Conservation (phyloP, 768 basidiomycete species). For the Pulveroboletus sp. region DNA sequence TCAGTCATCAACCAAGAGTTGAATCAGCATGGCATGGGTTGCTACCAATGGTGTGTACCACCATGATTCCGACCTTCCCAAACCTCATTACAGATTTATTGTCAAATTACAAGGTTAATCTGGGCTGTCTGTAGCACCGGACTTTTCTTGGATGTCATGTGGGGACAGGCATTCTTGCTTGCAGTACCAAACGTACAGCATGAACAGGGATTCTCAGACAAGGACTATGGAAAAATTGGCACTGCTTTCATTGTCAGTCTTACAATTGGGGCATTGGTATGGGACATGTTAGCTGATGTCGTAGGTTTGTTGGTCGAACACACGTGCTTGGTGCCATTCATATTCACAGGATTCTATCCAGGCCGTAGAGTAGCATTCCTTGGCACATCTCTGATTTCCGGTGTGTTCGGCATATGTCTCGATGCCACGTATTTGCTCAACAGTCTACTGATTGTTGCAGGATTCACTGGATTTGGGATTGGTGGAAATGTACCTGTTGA, state of each 20-base stretch:
- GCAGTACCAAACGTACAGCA: conserved; percentile 6
- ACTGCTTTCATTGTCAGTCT: conserved; percentile 2
- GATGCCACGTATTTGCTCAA: conserved; percentile 10
- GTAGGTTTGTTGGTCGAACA: conserved; percentile 7
- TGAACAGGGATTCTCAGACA: conserved; percentile 18
- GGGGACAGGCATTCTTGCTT: conserved; percentile 1
- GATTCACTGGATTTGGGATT: conserved; percentile 9
- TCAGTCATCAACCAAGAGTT: conserved; percentile 11
- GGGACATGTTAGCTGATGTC: conserved; percentile 16
- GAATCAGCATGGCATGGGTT: conserved; percentile 13
- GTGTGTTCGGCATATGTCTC: conserved; percentile 13
- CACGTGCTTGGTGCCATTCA: not conserved
- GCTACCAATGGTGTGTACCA: conserved; percentile 14
- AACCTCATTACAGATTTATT: not conserved
- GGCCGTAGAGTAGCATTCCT: conserved; percentile 16
- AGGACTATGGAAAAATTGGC: conserved; percentile 7
- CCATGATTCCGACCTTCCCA: not conserved
- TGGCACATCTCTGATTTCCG: conserved; percentile 12
- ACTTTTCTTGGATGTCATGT: conserved; percentile 10
- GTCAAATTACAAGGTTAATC: conserved; percentile 11
- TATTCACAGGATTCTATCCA: not conserved
- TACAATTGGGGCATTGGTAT: conserved; percentile 5
- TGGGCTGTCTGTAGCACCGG: conserved; percentile 14
- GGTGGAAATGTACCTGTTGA: conserved; percentile 17
- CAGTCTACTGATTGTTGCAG: conserved; percentile 8